phyloP scores from a whole-genome alignment of 176 grass and related monocot genomes.

The Carex myosuroides region DNA sequence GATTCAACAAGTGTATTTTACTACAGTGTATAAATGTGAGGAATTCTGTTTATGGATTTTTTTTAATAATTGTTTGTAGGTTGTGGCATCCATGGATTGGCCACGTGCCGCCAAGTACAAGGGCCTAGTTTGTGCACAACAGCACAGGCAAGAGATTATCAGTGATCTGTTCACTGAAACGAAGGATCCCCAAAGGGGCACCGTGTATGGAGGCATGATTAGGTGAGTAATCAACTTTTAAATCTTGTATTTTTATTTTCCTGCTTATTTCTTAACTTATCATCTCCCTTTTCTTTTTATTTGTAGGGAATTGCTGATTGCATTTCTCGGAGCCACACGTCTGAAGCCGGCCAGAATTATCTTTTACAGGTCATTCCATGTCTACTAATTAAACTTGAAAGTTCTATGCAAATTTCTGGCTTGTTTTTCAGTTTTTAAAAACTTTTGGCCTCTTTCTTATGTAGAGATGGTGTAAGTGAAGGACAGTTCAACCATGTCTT shows the following conservation, averaged over 20 bases:
- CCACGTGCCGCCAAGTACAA: conserved; percentile 72
- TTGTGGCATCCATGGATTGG: conserved; percentile 91
- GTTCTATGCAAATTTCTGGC: not conserved
- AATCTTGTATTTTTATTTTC: not conserved
- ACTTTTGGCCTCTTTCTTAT: conserved; percentile 5
- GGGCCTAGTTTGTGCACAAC: conserved; percentile 68
- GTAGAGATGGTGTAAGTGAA: conserved; percentile 86
- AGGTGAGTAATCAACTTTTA: conserved; percentile 31
- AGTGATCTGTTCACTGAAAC: conserved; percentile 45
- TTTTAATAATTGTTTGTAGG: conserved; percentile 28
- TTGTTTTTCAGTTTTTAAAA: not conserved
- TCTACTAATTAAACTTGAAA: not conserved
- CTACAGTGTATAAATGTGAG: not conserved
- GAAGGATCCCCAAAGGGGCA: conserved; percentile 42
- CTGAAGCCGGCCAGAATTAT: conserved; percentile 58
- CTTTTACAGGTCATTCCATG: conserved; percentile 51
- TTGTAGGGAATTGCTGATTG: conserved; percentile 59
- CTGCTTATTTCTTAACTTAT: not conserved
- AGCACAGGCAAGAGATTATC: conserved; percentile 62
- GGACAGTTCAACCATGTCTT: conserved; percentile 73
- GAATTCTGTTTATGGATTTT: not conserved
- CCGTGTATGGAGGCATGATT: conserved; percentile 51
- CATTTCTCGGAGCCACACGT: conserved; percentile 35
- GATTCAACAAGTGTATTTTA: not conserved
- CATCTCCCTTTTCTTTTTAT: conserved; percentile 7